Conservation (phyloP, 2,329 filamentous ascomycete species). For the Albophoma yamanashiensis region DNA sequence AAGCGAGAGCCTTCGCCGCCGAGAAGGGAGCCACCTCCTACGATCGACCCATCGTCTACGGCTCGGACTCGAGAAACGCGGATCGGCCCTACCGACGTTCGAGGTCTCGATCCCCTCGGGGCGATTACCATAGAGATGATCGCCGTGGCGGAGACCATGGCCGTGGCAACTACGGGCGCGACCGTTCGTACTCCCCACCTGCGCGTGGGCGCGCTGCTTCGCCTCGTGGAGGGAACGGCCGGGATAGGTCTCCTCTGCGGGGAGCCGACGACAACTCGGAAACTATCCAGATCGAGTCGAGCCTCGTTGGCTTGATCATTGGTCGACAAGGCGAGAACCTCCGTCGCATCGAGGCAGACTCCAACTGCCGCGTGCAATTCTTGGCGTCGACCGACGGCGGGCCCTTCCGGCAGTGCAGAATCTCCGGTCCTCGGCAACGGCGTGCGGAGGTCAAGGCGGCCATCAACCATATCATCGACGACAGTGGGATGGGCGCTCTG, state of each 20-base stretch:
- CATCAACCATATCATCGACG: constrained; percentile 81
- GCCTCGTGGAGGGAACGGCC: constrained; percentile 40
- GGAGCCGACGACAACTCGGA: constrained; percentile 60
- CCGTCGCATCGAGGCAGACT: constrained; percentile 72
- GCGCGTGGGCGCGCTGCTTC: constrained; percentile 47
- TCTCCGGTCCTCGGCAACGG: constrained; percentile 61
- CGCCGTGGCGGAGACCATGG: constrained; percentile 53
- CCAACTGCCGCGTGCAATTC: constrained; percentile 78
- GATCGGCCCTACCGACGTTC: constrained; percentile 50
- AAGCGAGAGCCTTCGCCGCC: constrained; percentile 71
- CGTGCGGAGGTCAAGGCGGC: constrained; percentile 71
- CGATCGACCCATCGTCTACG: constrained; percentile 42
- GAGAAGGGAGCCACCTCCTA: constrained; percentile 63
- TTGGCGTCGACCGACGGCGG: constrained; percentile 66
- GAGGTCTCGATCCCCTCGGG: constrained; percentile 67
- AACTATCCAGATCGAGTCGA: constrained; percentile 77
- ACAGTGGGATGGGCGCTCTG: constrained; percentile 46
- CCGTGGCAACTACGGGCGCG: constrained; percentile 37
- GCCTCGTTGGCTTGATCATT: constrained; percentile 81
- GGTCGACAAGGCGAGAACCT: constrained; percentile 85
- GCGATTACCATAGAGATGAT: constrained; percentile 70
- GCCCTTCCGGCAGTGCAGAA: constrained; percentile 72
- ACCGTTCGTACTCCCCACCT: constrained; percentile 63
- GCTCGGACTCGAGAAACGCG: constrained; percentile 20
- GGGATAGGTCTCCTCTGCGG: constrained; percentile 49